These are phyloP conservation scores for Drosera spatulata DNA, from an alignment of 179 eudicot genomes.

Conservation along the genomic window DNA sequence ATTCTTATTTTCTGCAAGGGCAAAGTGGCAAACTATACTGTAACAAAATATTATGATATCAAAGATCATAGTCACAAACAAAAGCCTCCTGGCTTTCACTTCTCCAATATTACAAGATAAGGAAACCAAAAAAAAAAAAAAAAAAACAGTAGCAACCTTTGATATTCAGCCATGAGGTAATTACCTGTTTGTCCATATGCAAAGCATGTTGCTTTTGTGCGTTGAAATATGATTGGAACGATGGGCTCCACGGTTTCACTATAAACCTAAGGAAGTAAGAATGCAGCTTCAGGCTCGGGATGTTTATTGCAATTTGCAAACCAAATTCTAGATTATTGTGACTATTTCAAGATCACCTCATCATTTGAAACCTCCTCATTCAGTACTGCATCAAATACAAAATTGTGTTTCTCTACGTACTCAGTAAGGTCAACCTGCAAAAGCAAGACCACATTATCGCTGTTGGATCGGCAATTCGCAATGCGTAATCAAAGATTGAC, in stretches of 20 bases:
- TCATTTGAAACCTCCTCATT: conserved; percentile 98
- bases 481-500: no score
- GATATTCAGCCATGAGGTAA: neutral
- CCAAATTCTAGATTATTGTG: neutral
- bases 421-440: conserved; percentile 97
- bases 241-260: conserved; percentile 97
- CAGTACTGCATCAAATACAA: conserved; percentile 99
- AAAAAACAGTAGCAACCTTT: neutral
- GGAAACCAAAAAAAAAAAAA: neutral
- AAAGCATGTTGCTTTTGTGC: conserved; percentile 98
- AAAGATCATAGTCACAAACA: neutral
- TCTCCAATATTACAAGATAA: neutral
- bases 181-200: conserved; percentile 99
- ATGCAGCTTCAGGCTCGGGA: neutral
- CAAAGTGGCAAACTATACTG: no score
- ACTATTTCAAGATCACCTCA: conserved; percentile 48
- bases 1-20: no score
- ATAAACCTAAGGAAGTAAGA: conserved; percentile 49
- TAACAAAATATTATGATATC: no score
- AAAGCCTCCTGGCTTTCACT: neutral
- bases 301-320: neutral
- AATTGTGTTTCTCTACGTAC: conserved; percentile 88
- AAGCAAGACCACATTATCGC: neutral
- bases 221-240: conserved; percentile 94
- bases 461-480: no score